phyloP scores from a whole-genome alignment of 2,329 filamentous ascomycete genomes.

The Fusarium falciforme region DNA sequence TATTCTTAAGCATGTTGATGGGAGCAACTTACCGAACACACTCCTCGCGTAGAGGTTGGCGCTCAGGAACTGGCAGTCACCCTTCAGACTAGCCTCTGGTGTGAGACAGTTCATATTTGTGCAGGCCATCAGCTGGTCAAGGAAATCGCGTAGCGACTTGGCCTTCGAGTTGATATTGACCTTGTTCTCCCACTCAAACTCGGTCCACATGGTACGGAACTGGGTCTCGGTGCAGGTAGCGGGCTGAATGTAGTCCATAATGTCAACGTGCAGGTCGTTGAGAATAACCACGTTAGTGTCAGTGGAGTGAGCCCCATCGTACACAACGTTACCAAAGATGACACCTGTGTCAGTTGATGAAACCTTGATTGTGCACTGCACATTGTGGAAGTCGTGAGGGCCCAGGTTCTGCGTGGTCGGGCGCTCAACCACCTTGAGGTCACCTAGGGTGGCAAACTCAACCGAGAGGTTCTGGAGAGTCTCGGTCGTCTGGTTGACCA shows the following conservation, averaged over 20 bases:
- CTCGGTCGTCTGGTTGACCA: conserved; percentile 97
- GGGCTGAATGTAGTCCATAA: conserved; percentile 99
- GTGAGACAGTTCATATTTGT: conserved; percentile 99
- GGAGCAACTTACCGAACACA: conserved; percentile 86
- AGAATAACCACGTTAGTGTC: conserved; percentile 98
- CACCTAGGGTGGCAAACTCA: conserved; percentile 97
- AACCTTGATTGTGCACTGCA: conserved; percentile 98
- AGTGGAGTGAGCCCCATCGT: conserved; percentile 91
- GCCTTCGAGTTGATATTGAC: conserved; percentile 99
- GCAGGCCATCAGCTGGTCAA: conserved; percentile 94
- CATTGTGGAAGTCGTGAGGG: conserved; percentile 96
- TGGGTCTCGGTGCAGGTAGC: conserved; percentile 97
- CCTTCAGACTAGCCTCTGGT: conserved; percentile 94
- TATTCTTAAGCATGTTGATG: neutral
- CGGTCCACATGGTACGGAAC: conserved; percentile 99
- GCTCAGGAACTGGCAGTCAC: conserved; percentile 97
- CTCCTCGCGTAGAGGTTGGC: conserved; percentile 96
- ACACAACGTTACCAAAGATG: conserved; percentile 98
- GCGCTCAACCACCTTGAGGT: conserved; percentile 96
- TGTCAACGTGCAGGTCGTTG: conserved; percentile 97
- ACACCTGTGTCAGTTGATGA: conserved; percentile 98
- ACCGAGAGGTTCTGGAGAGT: conserved; percentile 97
- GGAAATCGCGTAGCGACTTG: conserved; percentile 89
- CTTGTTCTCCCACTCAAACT: conserved; percentile 99
- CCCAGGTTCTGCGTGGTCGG: conserved; percentile 96